Evolutionary conservation across 805 yeast genomes (phyloP).

Genomic region (Saturnispora saitoi): DNA sequence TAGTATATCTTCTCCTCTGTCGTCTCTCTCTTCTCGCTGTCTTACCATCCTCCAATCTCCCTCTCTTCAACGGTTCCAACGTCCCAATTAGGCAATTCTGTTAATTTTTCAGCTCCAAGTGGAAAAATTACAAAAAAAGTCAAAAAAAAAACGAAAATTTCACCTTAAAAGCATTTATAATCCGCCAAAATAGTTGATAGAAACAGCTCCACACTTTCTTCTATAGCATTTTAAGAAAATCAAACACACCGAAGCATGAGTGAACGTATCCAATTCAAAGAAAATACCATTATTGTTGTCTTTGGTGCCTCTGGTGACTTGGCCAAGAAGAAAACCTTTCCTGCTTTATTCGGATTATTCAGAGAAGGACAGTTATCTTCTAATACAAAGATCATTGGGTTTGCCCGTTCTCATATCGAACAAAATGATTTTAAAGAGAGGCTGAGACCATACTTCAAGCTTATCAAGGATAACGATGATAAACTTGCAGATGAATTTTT

Average conservation of each 20-base stretch:
- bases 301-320: slow-evolving; percentile 95
- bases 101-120: not conserved
- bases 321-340: slow-evolving; percentile 92
- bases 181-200: too few relatives aligned
- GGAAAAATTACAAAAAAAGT: not conserved
- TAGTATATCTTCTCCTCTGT: too few relatives aligned
- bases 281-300: slow-evolving; percentile 66
- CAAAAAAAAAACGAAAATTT: too few relatives aligned
- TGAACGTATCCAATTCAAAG: slow-evolving; percentile 38
- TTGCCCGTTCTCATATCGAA: slow-evolving; percentile 75
- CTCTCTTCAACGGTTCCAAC: too few relatives aligned
- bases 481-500: slow-evolving; percentile 50
- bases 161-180: too few relatives aligned
- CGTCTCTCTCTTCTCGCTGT: too few relatives aligned
- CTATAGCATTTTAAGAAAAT: not conserved
- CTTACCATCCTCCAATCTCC: too few relatives aligned
- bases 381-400: slow-evolving; percentile 73
- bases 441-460: slow-evolving; percentile 52
- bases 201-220: too few relatives aligned
- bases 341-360: slow-evolving; percentile 69
- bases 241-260: not conserved
- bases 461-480: slow-evolving; percentile 24
- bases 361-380: slow-evolving; percentile 70
- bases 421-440: slow-evolving; percentile 61
- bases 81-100: not conserved